Base-by-base conservation (phyloP, 108 stramenopile species). In the Cyclotella cryptica region DNA sequence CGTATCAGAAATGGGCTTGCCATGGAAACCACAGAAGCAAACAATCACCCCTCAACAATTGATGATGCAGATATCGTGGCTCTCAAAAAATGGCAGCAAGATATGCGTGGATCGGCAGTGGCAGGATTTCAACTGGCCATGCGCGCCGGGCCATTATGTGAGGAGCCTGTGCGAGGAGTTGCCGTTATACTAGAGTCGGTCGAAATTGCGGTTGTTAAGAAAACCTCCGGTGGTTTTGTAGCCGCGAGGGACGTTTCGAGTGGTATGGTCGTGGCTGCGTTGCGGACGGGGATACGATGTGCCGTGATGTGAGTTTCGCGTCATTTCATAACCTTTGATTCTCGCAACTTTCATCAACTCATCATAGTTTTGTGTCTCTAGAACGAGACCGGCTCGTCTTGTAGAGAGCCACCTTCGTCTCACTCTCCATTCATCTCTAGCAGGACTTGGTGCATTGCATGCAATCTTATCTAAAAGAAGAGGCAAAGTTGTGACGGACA, bases 71-170 rank as follows among this genome's bases (percentile, higher is more conserved):
- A 90, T 72, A 59, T 65, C 47, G 78, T 71, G 0, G 93, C 93
- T 26, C 47, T 84, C 21, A 58, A 75, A 65, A 85, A 88, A 42
- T 95, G 94, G 94, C 83, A 75, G 55, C 66, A 81, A 27, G 85
- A 95, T 60, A 87, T 95, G 90, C 73, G 79, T 66, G 90, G 90
- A 22, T 93, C 92, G 3, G 72, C 80, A 11, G 79, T 89, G 61
- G 94, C 92, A 19, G 97, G 95, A 29, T 97, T 96, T 76, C 91
- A 93, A 67, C 68, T 88, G 54, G 91, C 91, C 0, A 77, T 90
- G 77, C 83, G 90, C 8, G 80, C 93, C 11, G 97, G 97, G 30
- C 92, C 93, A 19, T 64, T 97, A 24, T 94, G 93, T 58, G 94
- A 96, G 77, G 97, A 97, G 71, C 95, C 95, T 17, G 78, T 95